Evolutionary conservation across 2,329 filamentous ascomycete genomes (phyloP).

Genomic region (Pseudocercospora fuligena): DNA sequence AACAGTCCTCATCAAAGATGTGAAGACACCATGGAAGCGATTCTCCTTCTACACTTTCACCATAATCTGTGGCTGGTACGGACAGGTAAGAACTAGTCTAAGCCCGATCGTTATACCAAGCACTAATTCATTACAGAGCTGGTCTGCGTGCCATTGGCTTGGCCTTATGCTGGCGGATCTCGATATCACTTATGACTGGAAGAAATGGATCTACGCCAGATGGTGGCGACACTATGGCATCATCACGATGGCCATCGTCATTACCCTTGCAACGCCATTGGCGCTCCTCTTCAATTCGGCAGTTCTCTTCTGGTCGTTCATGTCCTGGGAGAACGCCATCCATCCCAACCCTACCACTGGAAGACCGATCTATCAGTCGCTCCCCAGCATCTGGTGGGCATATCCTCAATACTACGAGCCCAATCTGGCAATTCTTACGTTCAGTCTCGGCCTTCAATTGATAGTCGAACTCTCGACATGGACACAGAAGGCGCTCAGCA

Average conservation of each 20-base stretch:
- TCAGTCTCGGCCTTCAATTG: conserved; percentile 43
- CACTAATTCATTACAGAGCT: conserved; percentile 38
- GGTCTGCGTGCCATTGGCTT: conserved; percentile 53
- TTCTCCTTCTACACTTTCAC: conserved; percentile 51
- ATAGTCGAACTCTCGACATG: conserved; percentile 44
- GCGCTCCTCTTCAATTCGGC: conserved; percentile 45
- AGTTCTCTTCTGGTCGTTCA: conserved; percentile 46
- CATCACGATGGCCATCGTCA: conserved; percentile 41
- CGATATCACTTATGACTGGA: conserved; percentile 54
- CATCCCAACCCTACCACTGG: conserved; percentile 50
- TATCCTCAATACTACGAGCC: conserved; percentile 54
- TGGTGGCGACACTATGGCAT: conserved; percentile 46
- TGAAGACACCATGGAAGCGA: conserved; percentile 54
- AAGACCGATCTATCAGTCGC: conserved; percentile 49
- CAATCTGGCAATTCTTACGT: conserved; percentile 50
- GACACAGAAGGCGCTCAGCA: conserved; percentile 50
- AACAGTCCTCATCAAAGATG: conserved; percentile 50
- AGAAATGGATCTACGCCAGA: conserved; percentile 44
- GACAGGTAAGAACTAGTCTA: conserved; percentile 17
- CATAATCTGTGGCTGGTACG: conserved; percentile 54
- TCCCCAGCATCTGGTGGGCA: conserved; percentile 50
- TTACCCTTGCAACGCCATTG: conserved; percentile 43
- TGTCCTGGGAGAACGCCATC: conserved; percentile 48
- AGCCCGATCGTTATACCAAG: neutral
- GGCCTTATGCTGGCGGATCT: conserved; percentile 53